A percentile compares a stretch with the other conserved stretches of the same genome.
phyloP scores from a whole-genome alignment of 345 rosid genomes.

The Citrus cavaleriei region DNA sequence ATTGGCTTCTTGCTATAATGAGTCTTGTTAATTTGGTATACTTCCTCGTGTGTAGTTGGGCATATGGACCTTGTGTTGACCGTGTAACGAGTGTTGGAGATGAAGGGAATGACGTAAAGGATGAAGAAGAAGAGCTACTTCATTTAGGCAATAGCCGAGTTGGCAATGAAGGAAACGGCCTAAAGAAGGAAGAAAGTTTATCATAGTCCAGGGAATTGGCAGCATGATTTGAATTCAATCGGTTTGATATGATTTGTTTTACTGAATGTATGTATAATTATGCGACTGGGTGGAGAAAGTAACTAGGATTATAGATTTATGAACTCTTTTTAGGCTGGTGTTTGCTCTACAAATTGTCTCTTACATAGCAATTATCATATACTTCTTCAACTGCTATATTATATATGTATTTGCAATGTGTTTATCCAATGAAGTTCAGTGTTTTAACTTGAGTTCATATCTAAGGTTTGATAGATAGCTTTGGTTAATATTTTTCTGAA shows the following conservation, averaged over 20 bases:
- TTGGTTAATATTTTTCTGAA: too few species aligned
- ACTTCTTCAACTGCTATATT: not conserved
- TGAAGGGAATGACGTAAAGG: constrained; percentile 28
- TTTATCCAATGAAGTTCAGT: not conserved
- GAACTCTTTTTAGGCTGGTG: not conserved
- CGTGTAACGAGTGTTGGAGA: constrained; percentile 33
- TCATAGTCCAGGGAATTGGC: constrained; percentile 1
- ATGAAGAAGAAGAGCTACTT: constrained; percentile 32
- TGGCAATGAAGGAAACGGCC: constrained; percentile 26
- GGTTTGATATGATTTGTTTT: not conserved
- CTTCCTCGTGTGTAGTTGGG: constrained; percentile 67
- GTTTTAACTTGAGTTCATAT: not conserved
- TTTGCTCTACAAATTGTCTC: not conserved
- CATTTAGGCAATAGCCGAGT: not conserved
- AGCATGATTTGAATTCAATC: constrained; percentile 12
- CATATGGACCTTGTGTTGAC: constrained; percentile 63
- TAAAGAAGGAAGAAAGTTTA: constrained; percentile 13
- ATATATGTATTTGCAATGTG: not conserved
- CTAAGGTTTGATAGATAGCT: not conserved
- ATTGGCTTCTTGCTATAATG: constrained; percentile 60
- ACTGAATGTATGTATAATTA: constrained; percentile 12
- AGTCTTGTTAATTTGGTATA: constrained; percentile 60
- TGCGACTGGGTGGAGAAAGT: not conserved
- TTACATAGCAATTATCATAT: not conserved
- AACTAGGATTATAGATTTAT: not conserved